Conservation (phyloP, 306 rosid genomes). For the Medicago arabica region DNA sequence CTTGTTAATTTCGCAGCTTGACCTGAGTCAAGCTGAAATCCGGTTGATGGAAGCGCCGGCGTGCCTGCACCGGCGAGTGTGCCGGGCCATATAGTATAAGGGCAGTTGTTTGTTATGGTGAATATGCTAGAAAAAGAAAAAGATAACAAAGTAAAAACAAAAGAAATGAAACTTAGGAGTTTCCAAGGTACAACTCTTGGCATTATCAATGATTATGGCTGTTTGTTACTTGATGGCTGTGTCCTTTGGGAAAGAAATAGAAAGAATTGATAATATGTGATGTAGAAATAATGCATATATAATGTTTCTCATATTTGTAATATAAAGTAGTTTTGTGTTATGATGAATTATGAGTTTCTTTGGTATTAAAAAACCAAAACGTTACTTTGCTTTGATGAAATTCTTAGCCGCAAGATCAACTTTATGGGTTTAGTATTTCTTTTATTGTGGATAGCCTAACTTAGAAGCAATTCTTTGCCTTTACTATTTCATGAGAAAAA, state of each 20-base stretch:
- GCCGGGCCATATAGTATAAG: slow-evolving; percentile 82
- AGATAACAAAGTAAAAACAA: slow-evolving; percentile 38
- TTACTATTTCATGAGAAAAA: slow-evolving; percentile 46
- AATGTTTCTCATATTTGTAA: slow-evolving; percentile 40
- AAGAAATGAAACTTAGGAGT: slow-evolving; percentile 28
- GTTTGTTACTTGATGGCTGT: not conserved
- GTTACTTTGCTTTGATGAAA: slow-evolving; percentile 54
- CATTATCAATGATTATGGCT: slow-evolving; percentile 41
- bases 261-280: not conserved
- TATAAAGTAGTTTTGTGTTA: slow-evolving; percentile 35
- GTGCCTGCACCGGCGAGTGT: slow-evolving; percentile 75
- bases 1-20: slow-evolving; percentile 58
- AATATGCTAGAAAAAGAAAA: slow-evolving; percentile 51
- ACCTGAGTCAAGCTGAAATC: slow-evolving; percentile 63
- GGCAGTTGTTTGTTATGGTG: slow-evolving; percentile 80
- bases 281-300: slow-evolving; percentile 17
- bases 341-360: slow-evolving; percentile 26
- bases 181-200: slow-evolving; percentile 36
- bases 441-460: slow-evolving; percentile 61
- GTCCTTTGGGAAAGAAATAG: not conserved
- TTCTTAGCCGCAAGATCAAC: slow-evolving; percentile 43
- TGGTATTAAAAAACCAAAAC: slow-evolving; percentile 47
- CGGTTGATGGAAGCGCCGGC: slow-evolving; percentile 61
- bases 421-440: slow-evolving; percentile 77
- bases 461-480: slow-evolving; percentile 79